These are phyloP conservation scores for Leccinum variicolor DNA, from an alignment of 768 basidiomycete species.

Conservation along the genomic window DNA sequence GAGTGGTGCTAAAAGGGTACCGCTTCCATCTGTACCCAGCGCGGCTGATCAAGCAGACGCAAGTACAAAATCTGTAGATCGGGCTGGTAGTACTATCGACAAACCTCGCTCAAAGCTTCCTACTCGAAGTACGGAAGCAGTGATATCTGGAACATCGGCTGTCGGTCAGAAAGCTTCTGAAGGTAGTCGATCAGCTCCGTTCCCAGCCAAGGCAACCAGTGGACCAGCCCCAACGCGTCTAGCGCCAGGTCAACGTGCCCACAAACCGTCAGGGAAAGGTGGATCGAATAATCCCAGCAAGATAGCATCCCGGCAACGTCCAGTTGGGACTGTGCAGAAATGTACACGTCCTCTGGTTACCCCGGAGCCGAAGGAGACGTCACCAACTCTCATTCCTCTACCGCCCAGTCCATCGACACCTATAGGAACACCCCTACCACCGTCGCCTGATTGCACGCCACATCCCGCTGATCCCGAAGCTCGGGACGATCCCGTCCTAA, in stretches of 20 bases:
- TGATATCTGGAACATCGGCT: background rate
- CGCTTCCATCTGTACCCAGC: conserved; percentile 21
- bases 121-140: conserved; percentile 1
- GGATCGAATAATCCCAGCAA: conserved; percentile 3
- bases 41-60: conserved; percentile 1
- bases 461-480: background rate
- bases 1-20: conserved; percentile 32
- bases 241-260: conserved; percentile 5
- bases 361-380: conserved; percentile 10
- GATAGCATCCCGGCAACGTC: conserved; percentile 8
- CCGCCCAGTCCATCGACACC: conserved; percentile 23
- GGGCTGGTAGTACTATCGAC: background rate
- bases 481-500: conserved; percentile 3
- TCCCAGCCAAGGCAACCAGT: conserved; percentile 8
- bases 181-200: conserved; percentile 2
- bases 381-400: conserved; percentile 16
- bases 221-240: background rate
- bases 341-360: conserved; percentile 12
- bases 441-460: conserved; percentile 14
- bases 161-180: conserved; percentile 9
- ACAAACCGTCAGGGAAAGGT: conserved; percentile 8
- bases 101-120: conserved; percentile 12
- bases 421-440: conserved; percentile 17
- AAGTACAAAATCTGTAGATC: conserved; percentile 1
- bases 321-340: conserved; percentile 4